Evolutionary conservation across 805 yeast genomes (phyloP).

Genomic region (Hagleromyces aurorensis): DNA sequence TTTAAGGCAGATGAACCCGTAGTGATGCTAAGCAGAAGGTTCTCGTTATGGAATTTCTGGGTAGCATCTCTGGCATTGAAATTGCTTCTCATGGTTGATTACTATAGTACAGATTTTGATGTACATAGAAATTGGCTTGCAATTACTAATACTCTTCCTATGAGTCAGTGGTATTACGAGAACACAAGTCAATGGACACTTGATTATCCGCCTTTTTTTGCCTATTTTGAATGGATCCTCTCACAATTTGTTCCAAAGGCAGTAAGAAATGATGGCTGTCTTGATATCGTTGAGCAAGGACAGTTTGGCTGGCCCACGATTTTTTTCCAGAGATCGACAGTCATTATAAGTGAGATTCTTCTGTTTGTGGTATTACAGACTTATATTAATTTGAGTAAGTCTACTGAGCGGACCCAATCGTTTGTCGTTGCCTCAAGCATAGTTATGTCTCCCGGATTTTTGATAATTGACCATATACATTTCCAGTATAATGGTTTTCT

Average conservation of each 20-base stretch:
- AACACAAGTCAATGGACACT: conserved; percentile 81
- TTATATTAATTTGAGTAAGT: conserved; percentile 46
- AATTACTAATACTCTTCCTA: conserved; percentile 67
- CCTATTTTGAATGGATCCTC: conserved; percentile 83
- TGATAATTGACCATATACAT: conserved; percentile 90
- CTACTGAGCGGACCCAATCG: conserved; percentile 36
- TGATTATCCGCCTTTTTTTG: conserved; percentile 97
- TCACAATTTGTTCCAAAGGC: conserved; percentile 59
- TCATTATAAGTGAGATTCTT: conserved; percentile 65
- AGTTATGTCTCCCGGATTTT: conserved; percentile 79
- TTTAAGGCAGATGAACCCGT: conserved; percentile 5
- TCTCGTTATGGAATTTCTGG: conserved; percentile 59
- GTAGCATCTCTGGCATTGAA: conserved; percentile 54
- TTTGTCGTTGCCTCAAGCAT: conserved; percentile 77
- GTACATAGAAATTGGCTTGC: conserved; percentile 98
- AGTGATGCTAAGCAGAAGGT: conserved; percentile 19
- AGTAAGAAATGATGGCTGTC: conserved; percentile 68
- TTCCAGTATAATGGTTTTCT: conserved; percentile 95
- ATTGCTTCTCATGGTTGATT: conserved; percentile 62
- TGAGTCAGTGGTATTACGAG: conserved; percentile 78
- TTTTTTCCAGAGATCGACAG: conserved; percentile 74
- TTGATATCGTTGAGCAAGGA: conserved; percentile 60
- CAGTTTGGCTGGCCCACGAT: conserved; percentile 71
- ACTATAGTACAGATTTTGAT: conserved; percentile 93
- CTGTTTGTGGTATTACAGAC: conserved; percentile 65